phyloP scores from a whole-genome alignment of 2,329 filamentous ascomycete species.

The Teratosphaeria gauchensis region DNA sequence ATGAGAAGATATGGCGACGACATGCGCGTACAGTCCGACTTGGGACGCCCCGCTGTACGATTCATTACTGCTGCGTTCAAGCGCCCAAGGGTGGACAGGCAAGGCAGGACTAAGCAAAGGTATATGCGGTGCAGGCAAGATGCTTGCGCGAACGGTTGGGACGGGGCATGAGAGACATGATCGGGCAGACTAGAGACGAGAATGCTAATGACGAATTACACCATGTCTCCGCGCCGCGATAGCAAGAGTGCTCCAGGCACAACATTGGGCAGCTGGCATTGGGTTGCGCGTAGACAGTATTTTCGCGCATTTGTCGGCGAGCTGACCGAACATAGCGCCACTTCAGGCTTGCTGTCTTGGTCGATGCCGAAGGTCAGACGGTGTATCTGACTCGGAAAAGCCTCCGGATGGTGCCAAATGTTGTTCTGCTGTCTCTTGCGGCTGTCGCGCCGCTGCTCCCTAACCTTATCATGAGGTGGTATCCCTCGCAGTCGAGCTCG shows the following conservation, averaged over 20 bases:
- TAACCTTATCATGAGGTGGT: too few species aligned
- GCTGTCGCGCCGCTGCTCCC: not conserved
- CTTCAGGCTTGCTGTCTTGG: not conserved
- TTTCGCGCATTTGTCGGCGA: not conserved
- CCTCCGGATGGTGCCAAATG: not conserved
- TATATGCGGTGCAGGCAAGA: not conserved
- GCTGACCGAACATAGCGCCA: not conserved
- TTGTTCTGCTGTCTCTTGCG: not conserved
- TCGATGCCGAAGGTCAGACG: not conserved
- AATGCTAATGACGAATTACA: not conserved
- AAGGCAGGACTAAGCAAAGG: not conserved
- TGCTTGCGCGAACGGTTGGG: not conserved
- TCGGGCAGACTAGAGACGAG: not conserved
- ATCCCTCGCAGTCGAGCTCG: not conserved
- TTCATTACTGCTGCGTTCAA: not conserved
- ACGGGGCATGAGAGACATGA: not conserved
- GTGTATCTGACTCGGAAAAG: not conserved
- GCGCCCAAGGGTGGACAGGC: not conserved
- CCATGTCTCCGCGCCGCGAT: not conserved
- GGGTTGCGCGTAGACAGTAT: too few species aligned
- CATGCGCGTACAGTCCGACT: not conserved
- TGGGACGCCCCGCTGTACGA: not conserved
- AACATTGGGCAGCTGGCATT: not conserved
- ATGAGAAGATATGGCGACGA: not conserved
- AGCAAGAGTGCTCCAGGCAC: not conserved